Evolutionary conservation across 352 stramenopile genomes (phyloP).

Genomic region (Phytophthora hibernalis): DNA sequence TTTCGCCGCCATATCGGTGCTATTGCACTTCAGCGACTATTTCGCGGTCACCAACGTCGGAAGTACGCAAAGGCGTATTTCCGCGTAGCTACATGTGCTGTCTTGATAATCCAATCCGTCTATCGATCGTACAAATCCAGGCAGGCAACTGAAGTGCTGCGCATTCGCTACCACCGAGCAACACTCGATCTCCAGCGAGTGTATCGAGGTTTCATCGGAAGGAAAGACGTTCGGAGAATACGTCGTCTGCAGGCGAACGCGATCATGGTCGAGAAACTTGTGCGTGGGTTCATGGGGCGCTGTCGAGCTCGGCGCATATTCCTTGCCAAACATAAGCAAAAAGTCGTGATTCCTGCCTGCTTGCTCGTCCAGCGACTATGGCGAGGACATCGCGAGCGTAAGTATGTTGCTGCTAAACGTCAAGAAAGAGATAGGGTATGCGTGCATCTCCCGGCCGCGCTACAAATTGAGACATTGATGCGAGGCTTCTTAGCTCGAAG

Average conservation of each 20-base stretch:
- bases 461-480: slow-evolving; percentile 57
- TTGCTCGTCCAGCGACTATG: slow-evolving; percentile 63
- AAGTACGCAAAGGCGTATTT: slow-evolving; percentile 61
- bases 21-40: slow-evolving; percentile 67
- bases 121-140: slow-evolving; percentile 64
- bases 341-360: slow-evolving; percentile 54
- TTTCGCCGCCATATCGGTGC: slow-evolving; percentile 49
- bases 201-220: slow-evolving; percentile 57
- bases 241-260: slow-evolving; percentile 53
- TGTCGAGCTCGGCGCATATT: slow-evolving; percentile 51
- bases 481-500: slow-evolving; percentile 65
- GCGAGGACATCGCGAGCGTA: slow-evolving; percentile 51
- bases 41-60: slow-evolving; percentile 56
- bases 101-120: slow-evolving; percentile 71
- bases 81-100: slow-evolving; percentile 57
- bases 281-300: slow-evolving; percentile 67
- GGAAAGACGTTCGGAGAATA: slow-evolving; percentile 52
- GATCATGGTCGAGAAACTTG: slow-evolving; percentile 55
- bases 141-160: slow-evolving; percentile 42
- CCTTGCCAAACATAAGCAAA: slow-evolving; percentile 47
- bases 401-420: slow-evolving; percentile 39
- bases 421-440: slow-evolving; percentile 32
- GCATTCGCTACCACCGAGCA: slow-evolving; percentile 32
- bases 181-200: slow-evolving; percentile 57
- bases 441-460: slow-evolving; percentile 58